Conservation (phyloP, 169 alveolate genomes). For the Plasmodium berghei region DNA sequence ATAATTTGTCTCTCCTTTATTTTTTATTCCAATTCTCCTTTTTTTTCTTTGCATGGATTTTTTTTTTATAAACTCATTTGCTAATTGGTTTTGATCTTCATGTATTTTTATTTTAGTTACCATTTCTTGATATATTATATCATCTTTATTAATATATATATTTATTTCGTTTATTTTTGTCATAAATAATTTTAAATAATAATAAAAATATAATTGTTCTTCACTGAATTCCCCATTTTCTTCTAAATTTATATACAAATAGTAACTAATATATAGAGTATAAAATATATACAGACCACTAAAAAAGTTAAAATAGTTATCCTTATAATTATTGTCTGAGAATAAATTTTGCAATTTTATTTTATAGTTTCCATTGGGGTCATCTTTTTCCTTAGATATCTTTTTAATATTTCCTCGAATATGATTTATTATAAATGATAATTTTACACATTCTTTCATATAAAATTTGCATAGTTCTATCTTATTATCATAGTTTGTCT, state of each 20-base stretch:
- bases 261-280: conserved; percentile 57
- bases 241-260: conserved; percentile 54
- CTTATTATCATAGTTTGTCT: conserved; percentile 71
- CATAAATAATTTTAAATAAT: conserved; percentile 59
- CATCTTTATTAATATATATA: conserved; percentile 45
- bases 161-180: conserved; percentile 46
- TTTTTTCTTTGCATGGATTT: conserved; percentile 6
- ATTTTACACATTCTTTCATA: conserved; percentile 39
- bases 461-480: conserved; percentile 60
- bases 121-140: conserved; percentile 49
- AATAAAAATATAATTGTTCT: conserved; percentile 58
- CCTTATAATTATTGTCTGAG: conserved; percentile 42
- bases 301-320: conserved; percentile 55
- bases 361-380: conserved; percentile 4
- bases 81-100: conserved; percentile 41
- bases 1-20: neutral
- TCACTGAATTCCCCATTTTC: conserved; percentile 41
- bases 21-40: neutral
- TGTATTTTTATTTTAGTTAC: conserved; percentile 56
- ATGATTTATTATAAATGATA: conserved; percentile 31
- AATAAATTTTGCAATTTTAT: conserved; percentile 40
- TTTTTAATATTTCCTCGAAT: conserved; percentile 27
- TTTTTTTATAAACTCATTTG: conserved; percentile 29
- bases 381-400: conserved; percentile 1
- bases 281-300: conserved; percentile 63